Conservation (phyloP, 2,329 filamentous ascomycete species). For the Exserohilum turcica region DNA sequence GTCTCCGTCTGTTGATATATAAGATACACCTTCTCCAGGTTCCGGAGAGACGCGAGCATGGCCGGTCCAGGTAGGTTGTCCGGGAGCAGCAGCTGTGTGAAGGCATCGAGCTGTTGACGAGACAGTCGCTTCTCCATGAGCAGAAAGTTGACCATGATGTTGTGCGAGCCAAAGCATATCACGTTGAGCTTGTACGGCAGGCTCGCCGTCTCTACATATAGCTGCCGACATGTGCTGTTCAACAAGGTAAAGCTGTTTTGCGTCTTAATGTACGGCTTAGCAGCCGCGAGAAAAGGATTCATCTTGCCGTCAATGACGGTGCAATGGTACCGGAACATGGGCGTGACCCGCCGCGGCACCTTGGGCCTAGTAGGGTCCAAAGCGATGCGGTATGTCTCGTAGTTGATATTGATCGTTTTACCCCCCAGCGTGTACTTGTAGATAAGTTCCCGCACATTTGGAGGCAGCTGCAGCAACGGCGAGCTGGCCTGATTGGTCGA, state of each 20-base stretch:
- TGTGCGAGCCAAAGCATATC: slow-evolving; percentile 28
- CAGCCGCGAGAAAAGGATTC: slow-evolving; percentile 18
- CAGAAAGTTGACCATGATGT: slow-evolving; percentile 38
- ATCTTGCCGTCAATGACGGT: slow-evolving; percentile 16
- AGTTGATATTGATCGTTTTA: slow-evolving; percentile 34
- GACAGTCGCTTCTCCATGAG: slow-evolving; percentile 27
- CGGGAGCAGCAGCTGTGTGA: slow-evolving; percentile 25
- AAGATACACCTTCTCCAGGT: slow-evolving; percentile 29
- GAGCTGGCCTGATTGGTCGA: slow-evolving; percentile 30
- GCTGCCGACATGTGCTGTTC: slow-evolving; percentile 35
- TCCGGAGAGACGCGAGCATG: slow-evolving; percentile 24
- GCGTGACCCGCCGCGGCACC: slow-evolving; percentile 1
- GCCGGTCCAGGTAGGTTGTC: slow-evolving; percentile 23
- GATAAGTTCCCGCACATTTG: slow-evolving; percentile 27
- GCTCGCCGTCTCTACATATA: slow-evolving; percentile 36
- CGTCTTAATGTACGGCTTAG: slow-evolving; percentile 8
- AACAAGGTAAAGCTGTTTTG: slow-evolving; percentile 24
- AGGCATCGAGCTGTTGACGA: slow-evolving; percentile 26
- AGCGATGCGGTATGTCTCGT: slow-evolving; percentile 23
- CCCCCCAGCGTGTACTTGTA: slow-evolving; percentile 31
- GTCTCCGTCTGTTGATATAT: slow-evolving; percentile 4
- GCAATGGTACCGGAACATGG: slow-evolving; percentile 32
- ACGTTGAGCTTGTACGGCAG: slow-evolving; percentile 34
- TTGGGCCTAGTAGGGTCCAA: neutral
- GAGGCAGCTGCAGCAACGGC: slow-evolving; percentile 32